phyloP scores from a whole-genome alignment of 352 stramenopile species.

The Phytophthora hibernalis region DNA sequence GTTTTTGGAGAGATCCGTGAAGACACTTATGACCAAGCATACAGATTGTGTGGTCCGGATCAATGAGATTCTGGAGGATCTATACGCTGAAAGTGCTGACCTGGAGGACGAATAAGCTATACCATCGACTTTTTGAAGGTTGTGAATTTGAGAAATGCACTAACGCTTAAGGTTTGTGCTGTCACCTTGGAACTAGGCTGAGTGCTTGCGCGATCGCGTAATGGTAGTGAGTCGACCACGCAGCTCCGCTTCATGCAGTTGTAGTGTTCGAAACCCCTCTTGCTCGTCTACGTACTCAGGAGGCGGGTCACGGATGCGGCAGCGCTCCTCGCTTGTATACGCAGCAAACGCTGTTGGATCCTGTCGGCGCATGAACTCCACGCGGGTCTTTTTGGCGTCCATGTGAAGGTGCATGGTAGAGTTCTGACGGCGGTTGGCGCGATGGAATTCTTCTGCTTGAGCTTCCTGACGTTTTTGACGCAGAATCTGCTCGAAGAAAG shows the following conservation, averaged over 20 bases:
- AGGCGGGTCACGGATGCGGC: constrained; percentile 55
- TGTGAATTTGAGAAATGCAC: not conserved
- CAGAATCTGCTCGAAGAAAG: constrained; percentile 64
- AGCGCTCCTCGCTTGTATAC: constrained; percentile 54
- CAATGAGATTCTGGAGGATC: constrained; percentile 82
- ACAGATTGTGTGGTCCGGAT: constrained; percentile 72
- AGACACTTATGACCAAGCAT: constrained; percentile 61
- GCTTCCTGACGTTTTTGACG: constrained; percentile 75
- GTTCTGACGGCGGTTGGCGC: constrained; percentile 62
- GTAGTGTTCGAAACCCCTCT: constrained; percentile 43
- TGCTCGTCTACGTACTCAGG: constrained; percentile 57
- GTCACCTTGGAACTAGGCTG: constrained; percentile 2
- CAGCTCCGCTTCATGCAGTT: constrained; percentile 66
- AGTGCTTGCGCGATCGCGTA: constrained; percentile 27
- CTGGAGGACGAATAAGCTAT: constrained; percentile 38
- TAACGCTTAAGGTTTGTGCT: not conserved
- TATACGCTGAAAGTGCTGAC: constrained; percentile 64
- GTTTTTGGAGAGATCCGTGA: constrained; percentile 73
- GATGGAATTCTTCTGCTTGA: constrained; percentile 65
- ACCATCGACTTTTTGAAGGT: not conserved
- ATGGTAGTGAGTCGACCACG: constrained; percentile 64
- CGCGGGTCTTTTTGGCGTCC: constrained; percentile 73
- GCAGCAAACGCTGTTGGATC: constrained; percentile 61
- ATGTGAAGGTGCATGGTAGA: constrained; percentile 81
- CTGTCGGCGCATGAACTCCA: constrained; percentile 74